Base-by-base conservation (phyloP, 108 stramenopile species). In the Discostella pseudostelligera region DNA sequence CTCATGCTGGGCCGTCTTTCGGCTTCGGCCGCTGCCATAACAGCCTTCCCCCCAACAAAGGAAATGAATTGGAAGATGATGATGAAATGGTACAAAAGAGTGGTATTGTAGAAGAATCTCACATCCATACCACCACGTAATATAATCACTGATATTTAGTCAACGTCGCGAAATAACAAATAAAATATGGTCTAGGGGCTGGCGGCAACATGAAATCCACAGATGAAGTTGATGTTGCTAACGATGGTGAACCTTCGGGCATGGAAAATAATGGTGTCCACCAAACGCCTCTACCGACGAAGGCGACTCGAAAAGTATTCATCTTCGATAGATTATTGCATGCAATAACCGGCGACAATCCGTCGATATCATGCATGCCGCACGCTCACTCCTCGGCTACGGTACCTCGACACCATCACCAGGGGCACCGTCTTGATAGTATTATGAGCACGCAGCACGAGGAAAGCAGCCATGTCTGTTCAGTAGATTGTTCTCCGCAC, bases 341-440 rank as follows among this genome's bases (percentile, higher is more conserved):
- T 32, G 12, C 60, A 25, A 61, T 32, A 3, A 16, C 43, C 42
- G 13, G 44, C 45, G 3, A 56, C n/a, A 24, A 29, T 36, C 4
- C 8, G 1, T 28, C 16, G 25, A n/a, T 28, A 32, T 56, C 29
- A 3, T 8, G 29, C 32, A 26, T 56, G 10, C 29, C 26, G 32
- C 16, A 56, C 14, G 29, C 32, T 29, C 55, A 17, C 10, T 56
- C 19, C n/a, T n/a, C n/a, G n/a, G n/a, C n/a, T 50, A 10, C 46
- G 32, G 3, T 32, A 32, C 32, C 32, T 32, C 32, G 32, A 0
- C 46, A 63, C 24, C 62, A 64, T 22, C 62, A 64, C 22, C 62
- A 64, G 24, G 62, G 62, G n/a, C 62, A 64, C 36, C 32, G 37
- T 21, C 19, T 64, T 10, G 24, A 40, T 36, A 64, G 62, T 14